These are phyloP conservation scores for Inonotus obliquus DNA, from an alignment of 1,284 basidiomycete species.

Conservation along the genomic window DNA sequence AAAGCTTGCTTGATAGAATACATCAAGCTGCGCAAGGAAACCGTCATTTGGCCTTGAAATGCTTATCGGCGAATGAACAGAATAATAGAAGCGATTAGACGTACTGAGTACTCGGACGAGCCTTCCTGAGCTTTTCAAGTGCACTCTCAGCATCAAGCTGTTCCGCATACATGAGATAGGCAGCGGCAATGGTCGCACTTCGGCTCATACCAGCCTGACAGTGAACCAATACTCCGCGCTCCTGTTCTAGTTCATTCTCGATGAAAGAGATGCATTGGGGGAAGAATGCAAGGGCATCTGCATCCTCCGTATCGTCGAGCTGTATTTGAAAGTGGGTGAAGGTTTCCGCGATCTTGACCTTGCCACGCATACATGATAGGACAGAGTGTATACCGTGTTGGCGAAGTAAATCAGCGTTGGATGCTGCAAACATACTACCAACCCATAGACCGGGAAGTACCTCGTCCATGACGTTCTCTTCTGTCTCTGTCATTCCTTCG, in stretches of 20 bases:
- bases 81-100: conserved; percentile 25
- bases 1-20: conserved; percentile 71
- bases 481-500: neutral
- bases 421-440: conserved; percentile 53
- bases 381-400: conserved; percentile 65
- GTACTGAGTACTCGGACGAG: conserved; percentile 66
- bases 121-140: conserved; percentile 59
- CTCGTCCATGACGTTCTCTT: conserved; percentile 45
- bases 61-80: neutral
- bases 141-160: conserved; percentile 64
- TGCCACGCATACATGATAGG: conserved; percentile 67
- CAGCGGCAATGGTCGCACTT: conserved; percentile 76
- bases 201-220: conserved; percentile 85
- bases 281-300: conserved; percentile 74
- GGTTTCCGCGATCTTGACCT: conserved; percentile 62
- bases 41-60: conserved; percentile 69
- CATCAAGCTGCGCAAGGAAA: conserved; percentile 72
- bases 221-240: conserved; percentile 76
- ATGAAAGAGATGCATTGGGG: conserved; percentile 79
- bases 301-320: conserved; percentile 64
- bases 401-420: conserved; percentile 49
- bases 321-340: conserved; percentile 68
- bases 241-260: conserved; percentile 66
- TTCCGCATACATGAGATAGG: conserved; percentile 77
- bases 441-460: conserved; percentile 63